phyloP scores from a whole-genome alignment of 1,284 basidiomycete species.

The Ceratobasidium sp. region DNA sequence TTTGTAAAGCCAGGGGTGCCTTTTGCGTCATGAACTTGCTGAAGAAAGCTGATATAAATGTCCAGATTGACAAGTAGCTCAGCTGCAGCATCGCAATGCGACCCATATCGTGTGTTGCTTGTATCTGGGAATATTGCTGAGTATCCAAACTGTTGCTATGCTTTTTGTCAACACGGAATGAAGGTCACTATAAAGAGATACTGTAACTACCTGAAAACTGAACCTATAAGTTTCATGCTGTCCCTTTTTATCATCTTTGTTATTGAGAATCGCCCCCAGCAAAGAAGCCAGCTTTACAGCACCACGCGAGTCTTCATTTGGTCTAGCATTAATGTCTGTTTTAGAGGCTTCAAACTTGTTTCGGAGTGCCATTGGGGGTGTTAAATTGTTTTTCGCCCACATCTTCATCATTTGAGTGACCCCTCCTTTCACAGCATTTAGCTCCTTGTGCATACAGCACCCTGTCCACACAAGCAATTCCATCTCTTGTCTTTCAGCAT shows the following conservation, averaged over 20 bases:
- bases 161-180: not conserved
- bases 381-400: conserved; percentile 47
- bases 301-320: conserved; percentile 43
- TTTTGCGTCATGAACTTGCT: conserved; percentile 47
- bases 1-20: conserved; percentile 44
- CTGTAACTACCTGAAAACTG: not conserved
- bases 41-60: not conserved
- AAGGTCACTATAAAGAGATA: not conserved
- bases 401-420: conserved; percentile 48
- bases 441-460: conserved; percentile 59
- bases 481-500: not conserved
- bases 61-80: conserved; percentile 13
- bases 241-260: too few species aligned
- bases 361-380: conserved; percentile 48
- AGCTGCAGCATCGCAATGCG: conserved; percentile 29
- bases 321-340: not conserved
- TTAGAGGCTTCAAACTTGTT: conserved; percentile 49
- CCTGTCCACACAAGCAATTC: conserved; percentile 51
- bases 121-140: conserved; percentile 20
- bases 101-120: conserved; percentile 37
- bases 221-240: too few species aligned
- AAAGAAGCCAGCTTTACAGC: conserved; percentile 50
- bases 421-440: conserved; percentile 56
- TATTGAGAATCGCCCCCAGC: conserved; percentile 48
- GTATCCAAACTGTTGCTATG: conserved; percentile 31